Evolutionary conservation across 2,329 filamentous ascomycete genomes (phyloP).

Genomic region (Onygena corvina): DNA sequence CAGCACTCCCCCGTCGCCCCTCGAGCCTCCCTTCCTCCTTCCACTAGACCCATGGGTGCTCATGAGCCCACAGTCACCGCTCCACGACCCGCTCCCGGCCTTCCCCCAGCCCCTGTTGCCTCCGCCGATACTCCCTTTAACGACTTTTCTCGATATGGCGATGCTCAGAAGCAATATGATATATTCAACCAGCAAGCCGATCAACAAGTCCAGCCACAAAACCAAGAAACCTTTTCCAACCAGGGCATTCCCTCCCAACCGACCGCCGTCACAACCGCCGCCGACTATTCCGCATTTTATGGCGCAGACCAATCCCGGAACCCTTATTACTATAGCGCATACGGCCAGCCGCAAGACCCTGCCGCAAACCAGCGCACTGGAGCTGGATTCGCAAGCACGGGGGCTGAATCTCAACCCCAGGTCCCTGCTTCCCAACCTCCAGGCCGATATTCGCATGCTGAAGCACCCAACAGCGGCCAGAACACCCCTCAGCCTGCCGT

Average conservation of each 20-base stretch:
- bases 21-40: constrained; percentile 72
- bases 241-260: constrained; percentile 49
- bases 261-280: constrained; percentile 45
- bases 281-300: constrained; percentile 78
- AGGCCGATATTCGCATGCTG: constrained; percentile 53
- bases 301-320: constrained; percentile 62
- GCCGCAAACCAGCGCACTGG: constrained; percentile 57
- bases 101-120: constrained; percentile 43
- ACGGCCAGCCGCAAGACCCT: constrained; percentile 59
- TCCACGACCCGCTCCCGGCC: constrained; percentile 49
- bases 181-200: constrained; percentile 67
- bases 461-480: constrained; percentile 71
- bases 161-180: constrained; percentile 70
- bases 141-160: constrained; percentile 45
- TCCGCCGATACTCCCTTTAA: constrained; percentile 35
- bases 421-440: constrained; percentile 60
- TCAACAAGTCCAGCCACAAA: constrained; percentile 49
- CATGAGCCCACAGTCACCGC: constrained; percentile 38
- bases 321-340: constrained; percentile 59
- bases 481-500: constrained; percentile 75
- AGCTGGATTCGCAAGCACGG: constrained; percentile 57
- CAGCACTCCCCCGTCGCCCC: constrained; percentile 84
- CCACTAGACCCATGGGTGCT: constrained; percentile 27
- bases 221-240: constrained; percentile 45
- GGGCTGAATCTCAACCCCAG: constrained; percentile 48